These are phyloP conservation scores for Funneliformis caledonium DNA, from an alignment of 371 early-diverging fungal genomes.

Conservation along the genomic window DNA sequence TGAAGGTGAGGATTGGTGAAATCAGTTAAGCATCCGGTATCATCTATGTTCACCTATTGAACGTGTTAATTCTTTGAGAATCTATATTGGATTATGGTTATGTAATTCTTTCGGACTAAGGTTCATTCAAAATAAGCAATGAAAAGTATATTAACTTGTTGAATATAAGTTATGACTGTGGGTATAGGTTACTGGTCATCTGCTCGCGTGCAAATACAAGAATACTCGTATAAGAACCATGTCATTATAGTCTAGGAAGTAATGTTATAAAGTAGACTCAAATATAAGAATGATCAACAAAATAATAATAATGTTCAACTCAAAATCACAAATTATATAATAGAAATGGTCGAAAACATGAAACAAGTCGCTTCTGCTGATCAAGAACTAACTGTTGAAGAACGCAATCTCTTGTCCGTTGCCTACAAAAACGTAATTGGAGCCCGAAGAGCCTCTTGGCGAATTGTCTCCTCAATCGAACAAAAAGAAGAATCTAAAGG, in stretches of 20 bases:
- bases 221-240: too few species aligned
- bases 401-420: constrained; percentile 98
- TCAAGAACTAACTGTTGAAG: constrained; percentile 91
- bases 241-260: too few species aligned
- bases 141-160: not conserved
- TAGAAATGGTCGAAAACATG: constrained; percentile 97
- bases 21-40: constrained; percentile 22
- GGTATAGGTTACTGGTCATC: too few species aligned
- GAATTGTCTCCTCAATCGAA: constrained; percentile 98
- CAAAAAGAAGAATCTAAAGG: constrained; percentile 97
- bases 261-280: too few species aligned
- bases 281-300: not conserved
- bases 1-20: constrained; percentile 77
- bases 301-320: not conserved
- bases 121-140: not conserved
- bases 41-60: constrained; percentile 22
- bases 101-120: not conserved
- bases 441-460: constrained; percentile 98
- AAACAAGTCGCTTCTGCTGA: constrained; percentile 79
- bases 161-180: too few species aligned
- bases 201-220: too few species aligned
- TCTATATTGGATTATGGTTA: not conserved
- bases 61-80: constrained; percentile 5
- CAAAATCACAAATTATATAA: constrained; percentile 41
- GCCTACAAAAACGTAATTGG: constrained; percentile 99